Evolutionary conservation across 225 moss, liverwort and hornwort genomes (phyloP).

Genomic region (Bryoerythrophyllum caledonicum): DNA sequence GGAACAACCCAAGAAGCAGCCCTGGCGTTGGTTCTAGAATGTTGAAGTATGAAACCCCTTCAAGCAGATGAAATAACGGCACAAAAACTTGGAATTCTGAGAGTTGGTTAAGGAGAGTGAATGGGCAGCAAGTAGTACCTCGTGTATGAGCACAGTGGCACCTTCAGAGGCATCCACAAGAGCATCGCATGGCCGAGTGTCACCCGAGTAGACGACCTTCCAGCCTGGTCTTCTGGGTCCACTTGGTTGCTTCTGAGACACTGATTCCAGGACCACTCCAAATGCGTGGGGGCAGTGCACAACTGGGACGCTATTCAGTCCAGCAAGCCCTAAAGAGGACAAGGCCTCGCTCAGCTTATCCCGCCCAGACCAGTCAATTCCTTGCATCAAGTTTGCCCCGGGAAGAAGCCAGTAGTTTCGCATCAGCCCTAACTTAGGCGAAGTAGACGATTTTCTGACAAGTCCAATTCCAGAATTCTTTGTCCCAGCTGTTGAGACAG

Average conservation of each 20-base stretch:
- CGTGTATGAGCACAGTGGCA: conserved; percentile 96
- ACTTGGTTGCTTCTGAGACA: conserved; percentile 31
- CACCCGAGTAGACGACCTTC: conserved; percentile 98
- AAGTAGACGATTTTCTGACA: conserved; percentile 32
- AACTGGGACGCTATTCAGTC: conserved; percentile 84
- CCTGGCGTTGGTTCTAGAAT: too few relatives aligned
- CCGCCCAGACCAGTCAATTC: conserved; percentile 80
- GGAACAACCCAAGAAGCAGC: too few relatives aligned
- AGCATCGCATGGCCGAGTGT: conserved; percentile 87
- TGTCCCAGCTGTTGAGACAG: conserved; percentile 14
- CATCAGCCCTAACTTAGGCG: conserved; percentile 59
- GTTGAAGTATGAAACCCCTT: not conserved
- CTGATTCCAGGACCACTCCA: conserved; percentile 77
- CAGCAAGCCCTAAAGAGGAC: conserved; percentile 57
- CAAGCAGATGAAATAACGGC: not conserved
- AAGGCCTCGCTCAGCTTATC: conserved; percentile 61
- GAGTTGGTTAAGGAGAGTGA: not conserved
- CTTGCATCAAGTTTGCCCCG: conserved; percentile 74
- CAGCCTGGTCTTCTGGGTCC: conserved; percentile 62
- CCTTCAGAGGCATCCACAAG: conserved; percentile 88
- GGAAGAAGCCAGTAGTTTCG: conserved; percentile 87
- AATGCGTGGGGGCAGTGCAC: conserved; percentile 95
- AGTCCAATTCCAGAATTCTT: conserved; percentile 38
- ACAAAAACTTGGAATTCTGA: not conserved
- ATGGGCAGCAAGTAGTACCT: conserved; percentile 49